phyloP scores from a whole-genome alignment of 1,284 basidiomycete genomes.

The Cutaneotrichosporon sp. region DNA sequence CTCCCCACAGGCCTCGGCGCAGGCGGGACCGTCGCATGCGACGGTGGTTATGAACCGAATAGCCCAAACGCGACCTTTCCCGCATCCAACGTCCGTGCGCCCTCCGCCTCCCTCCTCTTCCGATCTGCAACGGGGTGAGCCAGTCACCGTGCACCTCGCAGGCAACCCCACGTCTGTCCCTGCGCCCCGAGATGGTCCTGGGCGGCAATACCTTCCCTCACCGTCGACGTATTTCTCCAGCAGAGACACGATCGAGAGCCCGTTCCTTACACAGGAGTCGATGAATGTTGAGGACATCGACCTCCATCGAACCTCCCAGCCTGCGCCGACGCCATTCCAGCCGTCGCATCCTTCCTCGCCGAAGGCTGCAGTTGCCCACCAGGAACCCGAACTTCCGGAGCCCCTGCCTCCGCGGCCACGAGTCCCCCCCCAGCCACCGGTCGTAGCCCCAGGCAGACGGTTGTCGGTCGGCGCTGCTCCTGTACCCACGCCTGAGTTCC shows the following conservation, averaged over 20 bases:
- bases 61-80: neutral
- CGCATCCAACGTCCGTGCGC: neutral
- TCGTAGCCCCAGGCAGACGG: neutral
- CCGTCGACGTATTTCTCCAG: constrained; percentile 4
- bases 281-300: neutral
- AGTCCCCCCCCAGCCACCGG: neutral
- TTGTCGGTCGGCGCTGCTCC: neutral
- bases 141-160: neutral
- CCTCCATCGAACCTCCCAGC: neutral
- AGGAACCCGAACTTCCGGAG: neutral
- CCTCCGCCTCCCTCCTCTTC: neutral
- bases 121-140: neutral
- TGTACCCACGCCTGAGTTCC: neutral
- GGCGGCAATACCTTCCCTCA: neutral
- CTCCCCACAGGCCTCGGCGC: neutral
- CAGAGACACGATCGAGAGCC: constrained; percentile 10
- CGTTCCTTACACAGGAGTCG: constrained; percentile 4
- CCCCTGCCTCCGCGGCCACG: neutral
- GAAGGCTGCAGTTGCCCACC: neutral
- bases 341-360: neutral
- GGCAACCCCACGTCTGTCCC: neutral
- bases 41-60: neutral
- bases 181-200: neutral
- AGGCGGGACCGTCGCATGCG: neutral
- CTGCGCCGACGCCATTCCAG: neutral